A percentile compares a stretch with the other conserved stretches of the same genome.
phyloP scores from a whole-genome alignment of 169 alveolate genomes.

The Neospora caninum region DNA sequence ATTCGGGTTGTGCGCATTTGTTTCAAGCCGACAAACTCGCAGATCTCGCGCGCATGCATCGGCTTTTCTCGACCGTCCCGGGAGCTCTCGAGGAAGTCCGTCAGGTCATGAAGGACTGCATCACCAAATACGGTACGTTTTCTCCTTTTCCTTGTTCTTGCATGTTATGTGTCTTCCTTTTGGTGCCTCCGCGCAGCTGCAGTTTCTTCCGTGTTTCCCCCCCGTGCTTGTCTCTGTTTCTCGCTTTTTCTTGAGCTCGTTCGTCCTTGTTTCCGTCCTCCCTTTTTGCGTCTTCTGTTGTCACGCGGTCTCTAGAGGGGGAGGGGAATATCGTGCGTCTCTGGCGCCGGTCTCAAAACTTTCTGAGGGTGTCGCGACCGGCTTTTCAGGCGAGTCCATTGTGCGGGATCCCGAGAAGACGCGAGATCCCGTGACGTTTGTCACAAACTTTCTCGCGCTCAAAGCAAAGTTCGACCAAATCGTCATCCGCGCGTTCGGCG shows the following conservation, averaged over 20 bases:
- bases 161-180: no score
- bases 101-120: not conserved
- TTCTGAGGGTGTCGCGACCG: not conserved
- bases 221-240: no score
- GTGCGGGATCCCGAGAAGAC: slow-evolving; percentile 21
- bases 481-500: slow-evolving; percentile 29
- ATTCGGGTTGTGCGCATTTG: not conserved
- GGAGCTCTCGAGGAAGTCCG: slow-evolving; percentile 12
- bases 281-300: no score
- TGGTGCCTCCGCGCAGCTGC: not conserved
- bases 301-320: no score
- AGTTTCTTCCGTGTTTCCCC: no score
- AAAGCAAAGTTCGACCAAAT: not conserved
- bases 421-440: slow-evolving; percentile 23
- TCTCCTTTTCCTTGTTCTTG: no score
- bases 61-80: not conserved
- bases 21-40: not conserved
- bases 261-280: no score
- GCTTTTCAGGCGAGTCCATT: not conserved
- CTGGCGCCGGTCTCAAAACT: no score
- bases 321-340: no score
- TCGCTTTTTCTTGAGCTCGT: no score
- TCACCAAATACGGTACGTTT: slow-evolving; percentile 13
- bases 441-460: not conserved
- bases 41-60: slow-evolving; percentile 38